These are phyloP conservation scores for Linnemannia elongata DNA, from an alignment of 192 early-diverging fungal species.

Conservation along the genomic window DNA sequence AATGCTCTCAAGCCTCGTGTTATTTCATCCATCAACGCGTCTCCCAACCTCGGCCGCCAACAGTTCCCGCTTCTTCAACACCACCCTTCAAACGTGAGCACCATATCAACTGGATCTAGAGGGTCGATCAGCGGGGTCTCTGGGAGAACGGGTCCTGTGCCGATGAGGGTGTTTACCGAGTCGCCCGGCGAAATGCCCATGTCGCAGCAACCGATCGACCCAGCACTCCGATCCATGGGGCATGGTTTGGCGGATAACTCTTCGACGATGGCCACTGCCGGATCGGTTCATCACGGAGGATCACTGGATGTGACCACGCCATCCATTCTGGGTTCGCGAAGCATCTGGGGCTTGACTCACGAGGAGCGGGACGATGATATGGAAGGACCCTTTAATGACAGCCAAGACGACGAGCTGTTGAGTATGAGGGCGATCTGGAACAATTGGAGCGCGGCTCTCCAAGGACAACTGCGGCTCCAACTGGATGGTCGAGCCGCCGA, in stretches of 20 bases:
- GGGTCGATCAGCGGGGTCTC: slow-evolving; percentile 33
- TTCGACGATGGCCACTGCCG: slow-evolving; percentile 26
- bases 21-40: background rate
- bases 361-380: slow-evolving; percentile 35
- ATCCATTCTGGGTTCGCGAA: background rate
- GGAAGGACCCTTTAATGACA: background rate
- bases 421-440: slow-evolving; percentile 29
- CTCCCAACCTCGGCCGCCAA: background rate
- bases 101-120: slow-evolving; percentile 13
- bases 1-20: slow-evolving; percentile 25
- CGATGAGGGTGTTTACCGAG: slow-evolving; percentile 22
- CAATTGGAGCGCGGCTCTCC: slow-evolving; percentile 12
- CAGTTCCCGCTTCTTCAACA: slow-evolving; percentile 17
- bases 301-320: background rate
- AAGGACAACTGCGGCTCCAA: slow-evolving; percentile 8
- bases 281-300: slow-evolving; percentile 5
- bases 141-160: background rate
- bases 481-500: background rate
- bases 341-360: slow-evolving; percentile 28
- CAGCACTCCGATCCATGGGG: slow-evolving; percentile 9
- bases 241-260: slow-evolving; percentile 23
- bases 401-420: background rate
- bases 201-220: slow-evolving; percentile 21
- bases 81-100: slow-evolving; percentile 28
- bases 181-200: slow-evolving; percentile 34